Evolutionary conservation across 495 filamentous ascomycete genomes (phyloP), one percentile per base, ranked within the genome.

Genomic region (Penicillium pulvis): DNA sequence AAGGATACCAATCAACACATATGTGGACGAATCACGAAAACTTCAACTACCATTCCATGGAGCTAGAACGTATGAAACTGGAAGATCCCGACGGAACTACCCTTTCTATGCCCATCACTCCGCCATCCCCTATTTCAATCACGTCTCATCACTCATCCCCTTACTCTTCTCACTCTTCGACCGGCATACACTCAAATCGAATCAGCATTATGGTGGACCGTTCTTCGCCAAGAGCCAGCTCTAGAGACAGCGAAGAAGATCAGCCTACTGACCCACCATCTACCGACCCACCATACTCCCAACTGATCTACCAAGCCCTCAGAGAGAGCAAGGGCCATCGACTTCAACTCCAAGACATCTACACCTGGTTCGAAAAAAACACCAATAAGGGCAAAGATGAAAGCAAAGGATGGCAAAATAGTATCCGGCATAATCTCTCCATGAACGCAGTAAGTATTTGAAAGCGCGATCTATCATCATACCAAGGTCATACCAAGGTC

Each of bases 341-440:
- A 46, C 87, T 97, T 81, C 82, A 89, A 3, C 81, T 98, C 5
- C 86, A 91, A 63, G 87, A 93, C 26, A 90, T 98, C 56, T 98
- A 98, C 70, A 75, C 84, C 24, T 98, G 94, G 90, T 96, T 98
- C 66, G 80, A 83, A 24, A 78, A 87, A 19, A 88, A 96, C 62
- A 96, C 91, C 1, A 81, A 83, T 52, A 95, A 93, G 65, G 85
- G 82, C 2, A 87, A 78, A 46, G 80, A 81, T 39, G 75, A 80
- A 16, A 77, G 75, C 28, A 90, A 87, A 65, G 95, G 93, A 4
- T 98, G 95, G 94, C 90, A 94, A 73, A 98, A 97, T 74, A 97
- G 92, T 71, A 94, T 98, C 54, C 86, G 94, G 7, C 94, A 98
- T 66, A 98, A 98, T 65, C 76, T 98, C 0, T 97, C 92, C 12